Base-by-base conservation (phyloP, 176 grass and related monocot genomes). In the Aegilops sharonensis region DNA sequence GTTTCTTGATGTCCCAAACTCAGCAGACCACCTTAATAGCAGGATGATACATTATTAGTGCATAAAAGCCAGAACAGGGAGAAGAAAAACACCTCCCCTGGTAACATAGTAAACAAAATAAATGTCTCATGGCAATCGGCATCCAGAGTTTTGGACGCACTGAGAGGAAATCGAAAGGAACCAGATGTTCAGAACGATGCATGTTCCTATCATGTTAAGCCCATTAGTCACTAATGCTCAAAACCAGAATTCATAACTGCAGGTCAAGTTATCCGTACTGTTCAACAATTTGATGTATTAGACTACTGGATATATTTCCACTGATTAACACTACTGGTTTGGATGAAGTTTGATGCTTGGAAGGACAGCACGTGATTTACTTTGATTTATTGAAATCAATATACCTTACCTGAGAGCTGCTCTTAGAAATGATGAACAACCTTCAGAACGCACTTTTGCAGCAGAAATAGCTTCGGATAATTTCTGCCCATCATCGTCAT, bases 381-480 rank as follows among this genome's bases (percentile, higher is more conserved):
- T 72, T 63, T n/a, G 59, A 89, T 87, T 56, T 79, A 79, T 56
- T 25, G 43, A 79, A 87, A 60, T 72, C 32, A 36, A 29, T 36
- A 34, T 52, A 43, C 64, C 62, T 85, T 93, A 99, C 97, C 86
- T 99, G 47, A 99, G 92, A 76, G 94, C 97, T 83, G 92, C 88
- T 89, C 83, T 96, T 52, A 99, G 77, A 78, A 96, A 99, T 74
- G 97, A 94, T 86, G 87, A 94, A 89, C 94, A 96, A 90, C 83
- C 84, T 72, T 95, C 97, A 45, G 91, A 92, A 68, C 97, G 94
- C 27, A 88, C 92, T 92, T 89, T 99, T 80, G 97, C 97, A 66
- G 88, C 87, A 70, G 91, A 87, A 88, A 99, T 92, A 89, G 90
- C 90, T 93, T 99, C 97, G 21, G 91, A 92, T 75, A 99, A 78